phyloP scores from a whole-genome alignment of 2,329 filamentous ascomycete species.

The Cercospora sp. region DNA sequence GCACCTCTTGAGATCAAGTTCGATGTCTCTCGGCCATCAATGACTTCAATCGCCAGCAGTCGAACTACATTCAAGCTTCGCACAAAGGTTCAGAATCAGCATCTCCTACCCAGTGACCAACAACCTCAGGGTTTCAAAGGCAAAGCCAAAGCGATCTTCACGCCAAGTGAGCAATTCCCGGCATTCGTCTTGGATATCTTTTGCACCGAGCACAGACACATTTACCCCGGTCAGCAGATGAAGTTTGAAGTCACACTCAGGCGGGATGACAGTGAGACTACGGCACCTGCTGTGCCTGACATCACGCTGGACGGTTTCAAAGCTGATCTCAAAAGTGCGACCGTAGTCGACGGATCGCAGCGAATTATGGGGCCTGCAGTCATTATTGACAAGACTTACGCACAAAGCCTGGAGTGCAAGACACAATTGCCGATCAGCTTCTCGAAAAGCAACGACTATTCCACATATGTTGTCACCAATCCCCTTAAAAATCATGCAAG shows the following conservation, averaged over 20 bases:
- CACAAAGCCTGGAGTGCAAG: conserved; percentile 18
- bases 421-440: conserved; percentile 14
- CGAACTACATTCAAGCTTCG: conserved; percentile 13
- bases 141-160: conserved; percentile 29
- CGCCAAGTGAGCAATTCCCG: conserved; percentile 24
- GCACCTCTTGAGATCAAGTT: conserved; percentile 15
- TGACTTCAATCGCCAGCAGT: conserved; percentile 9
- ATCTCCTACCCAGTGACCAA: conserved; percentile 26
- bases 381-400: conserved; percentile 14
- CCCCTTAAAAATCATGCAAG: conserved; percentile 7
- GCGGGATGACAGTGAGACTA: conserved; percentile 17
- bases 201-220: conserved; percentile 21
- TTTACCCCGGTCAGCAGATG: conserved; percentile 23
- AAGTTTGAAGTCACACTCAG: conserved; percentile 22
- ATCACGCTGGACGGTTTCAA: conserved; percentile 19
- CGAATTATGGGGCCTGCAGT: conserved; percentile 19
- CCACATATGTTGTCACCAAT: conserved; percentile 11
- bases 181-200: conserved; percentile 24
- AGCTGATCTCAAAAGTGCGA: conserved; percentile 20
- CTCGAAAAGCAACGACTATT: conserved; percentile 22
- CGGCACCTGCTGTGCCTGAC: conserved; percentile 18
- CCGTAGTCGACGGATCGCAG: conserved; percentile 17
- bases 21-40: conserved; percentile 14
- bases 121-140: conserved; percentile 27
- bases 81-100: conserved; percentile 24